Evolutionary conservation across 2,329 filamentous ascomycete species (phyloP).

Genomic region (Ploettnerulaceae sp.): DNA sequence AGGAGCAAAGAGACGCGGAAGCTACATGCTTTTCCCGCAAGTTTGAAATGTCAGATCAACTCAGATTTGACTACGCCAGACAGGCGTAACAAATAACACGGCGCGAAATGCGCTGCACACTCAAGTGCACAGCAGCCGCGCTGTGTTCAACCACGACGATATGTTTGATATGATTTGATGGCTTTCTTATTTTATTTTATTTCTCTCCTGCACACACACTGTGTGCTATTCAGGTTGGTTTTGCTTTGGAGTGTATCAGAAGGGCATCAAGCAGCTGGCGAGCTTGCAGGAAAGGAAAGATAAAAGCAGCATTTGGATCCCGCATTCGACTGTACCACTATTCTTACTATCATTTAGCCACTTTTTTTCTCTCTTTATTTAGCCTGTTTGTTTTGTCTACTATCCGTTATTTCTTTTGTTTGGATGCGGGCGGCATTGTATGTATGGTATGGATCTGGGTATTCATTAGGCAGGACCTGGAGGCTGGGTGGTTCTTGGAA

Average conservation of each 20-base stretch:
- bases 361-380: background rate
- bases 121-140: background rate
- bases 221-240: background rate
- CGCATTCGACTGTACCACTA: slow-evolving; percentile 3
- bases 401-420: background rate
- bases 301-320: slow-evolving; percentile 3
- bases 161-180: slow-evolving; percentile 20
- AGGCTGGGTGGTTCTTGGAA: background rate
- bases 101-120: background rate
- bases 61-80: background rate
- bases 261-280: slow-evolving; percentile 13
- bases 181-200: slow-evolving; percentile 13
- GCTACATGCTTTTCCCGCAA: slow-evolving; percentile 32
- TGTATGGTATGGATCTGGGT: slow-evolving; percentile 4
- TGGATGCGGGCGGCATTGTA: background rate
- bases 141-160: background rate
- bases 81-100: background rate
- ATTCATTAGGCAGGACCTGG: slow-evolving; percentile 2
- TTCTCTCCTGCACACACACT: background rate
- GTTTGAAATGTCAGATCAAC: slow-evolving; percentile 3
- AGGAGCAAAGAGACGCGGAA: slow-evolving; percentile 24
- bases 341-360: slow-evolving; percentile 3
- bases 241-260: slow-evolving; percentile 3
- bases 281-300: slow-evolving; percentile 4
- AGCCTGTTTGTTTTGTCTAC: background rate